Evolutionary conservation across 441 rosid genomes (phyloP), one percentile per base, ranked within the genome.

Genomic region (Jatropha multifida): DNA sequence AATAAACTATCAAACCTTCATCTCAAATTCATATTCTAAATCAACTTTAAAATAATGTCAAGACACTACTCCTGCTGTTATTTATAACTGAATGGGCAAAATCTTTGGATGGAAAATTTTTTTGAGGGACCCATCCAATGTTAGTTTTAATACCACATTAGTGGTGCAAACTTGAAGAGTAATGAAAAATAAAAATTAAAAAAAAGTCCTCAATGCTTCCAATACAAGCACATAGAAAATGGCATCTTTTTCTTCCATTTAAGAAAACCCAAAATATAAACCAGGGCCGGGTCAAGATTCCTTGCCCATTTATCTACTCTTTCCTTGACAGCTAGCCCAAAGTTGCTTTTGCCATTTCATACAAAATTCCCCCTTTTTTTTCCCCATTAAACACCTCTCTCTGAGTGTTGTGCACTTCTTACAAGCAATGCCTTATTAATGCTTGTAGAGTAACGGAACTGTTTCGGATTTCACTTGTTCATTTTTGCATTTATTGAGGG

Each of bases 271-370:
- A 72, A 15, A 2, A 48, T 4, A 56, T 18, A 56, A 56, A 32
- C 32, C 2, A 56, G 20, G 10, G 61, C 56, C 65, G 66, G 75
- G 84, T 82, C 86, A 79, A 88, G 88, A 86, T 86, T 86, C 90
- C 87, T 86, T 79, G 80, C 82, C 83, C 79, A 80, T 71, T 79
- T 79, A 79, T 77, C 80, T 72, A 71, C 81, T 75, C 82, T 67
- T 72, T 49, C 79, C 56, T 79, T 78, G 83, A 83, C 85, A 85
- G 82, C 83, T 80, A 52, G 52, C 76, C 77, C 81, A 72, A 74
- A 69, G 78, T 68, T 69, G 75, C 82, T 85, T 80, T 81, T 62
- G 74, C 77, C 62, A 60, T 55, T 78, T 64, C 26, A 72, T 62
- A 38, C 67, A 55, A 69, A 81, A 76, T 46, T 46, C 49, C 3